Evolutionary conservation across 441 rosid genomes (phyloP).

Genomic region (Theobroma grandiflorum): DNA sequence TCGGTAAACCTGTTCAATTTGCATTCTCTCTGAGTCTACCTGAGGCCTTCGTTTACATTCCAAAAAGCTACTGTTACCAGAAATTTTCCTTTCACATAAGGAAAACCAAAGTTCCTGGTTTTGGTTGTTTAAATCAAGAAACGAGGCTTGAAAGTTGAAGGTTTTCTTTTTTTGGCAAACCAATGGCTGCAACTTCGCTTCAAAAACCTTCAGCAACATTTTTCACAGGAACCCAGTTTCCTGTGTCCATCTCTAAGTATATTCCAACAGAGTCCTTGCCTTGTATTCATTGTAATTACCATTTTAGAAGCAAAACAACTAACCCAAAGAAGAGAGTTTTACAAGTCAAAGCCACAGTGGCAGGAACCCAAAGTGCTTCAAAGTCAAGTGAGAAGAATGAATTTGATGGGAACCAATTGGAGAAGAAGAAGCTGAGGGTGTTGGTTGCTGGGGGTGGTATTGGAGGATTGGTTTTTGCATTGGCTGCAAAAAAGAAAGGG

Average conservation of each 20-base stretch:
- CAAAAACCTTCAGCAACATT: constrained; percentile 55
- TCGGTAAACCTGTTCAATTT: not conserved
- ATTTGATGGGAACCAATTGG: constrained; percentile 29
- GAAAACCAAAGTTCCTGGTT: not conserved
- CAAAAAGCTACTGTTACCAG: not conserved
- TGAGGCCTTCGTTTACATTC: not conserved
- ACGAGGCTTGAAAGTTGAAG: too few relatives aligned
- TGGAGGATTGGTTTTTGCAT: constrained; percentile 84
- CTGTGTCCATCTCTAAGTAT: constrained; percentile 43
- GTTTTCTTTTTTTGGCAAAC: not conserved
- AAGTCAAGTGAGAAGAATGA: constrained; percentile 25
- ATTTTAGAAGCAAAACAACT: constrained; percentile 35
- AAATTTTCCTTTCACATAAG: not conserved
- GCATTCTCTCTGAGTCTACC: not conserved
- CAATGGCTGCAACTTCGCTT: constrained; percentile 67
- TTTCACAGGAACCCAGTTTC: constrained; percentile 59
- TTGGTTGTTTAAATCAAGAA: too few relatives aligned
- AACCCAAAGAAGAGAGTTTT: constrained; percentile 27
- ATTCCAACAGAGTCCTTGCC: constrained; percentile 51
- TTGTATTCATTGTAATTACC: constrained; percentile 31
- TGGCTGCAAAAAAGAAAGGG: constrained; percentile 87
- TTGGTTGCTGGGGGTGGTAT: constrained; percentile 94
- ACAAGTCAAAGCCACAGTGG: constrained; percentile 51
- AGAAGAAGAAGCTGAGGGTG: constrained; percentile 54
- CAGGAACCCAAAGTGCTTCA: constrained; percentile 33